Conservation (phyloP, 345 rosid species). For the Balakata baccata region DNA sequence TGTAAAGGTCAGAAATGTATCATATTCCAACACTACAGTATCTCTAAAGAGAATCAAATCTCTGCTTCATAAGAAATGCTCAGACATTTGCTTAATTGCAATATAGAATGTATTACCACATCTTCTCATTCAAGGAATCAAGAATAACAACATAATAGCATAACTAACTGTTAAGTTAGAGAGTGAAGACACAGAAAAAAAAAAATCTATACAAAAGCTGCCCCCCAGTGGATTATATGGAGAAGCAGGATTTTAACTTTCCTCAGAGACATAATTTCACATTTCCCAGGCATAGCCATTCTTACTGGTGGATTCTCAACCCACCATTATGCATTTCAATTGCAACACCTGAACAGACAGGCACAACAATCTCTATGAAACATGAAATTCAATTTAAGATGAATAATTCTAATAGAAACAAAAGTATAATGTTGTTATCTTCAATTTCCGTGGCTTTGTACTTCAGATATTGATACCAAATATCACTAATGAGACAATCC, state of each 20-base stretch:
- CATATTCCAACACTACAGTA: neutral
- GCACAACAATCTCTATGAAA: neutral
- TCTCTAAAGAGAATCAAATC: neutral
- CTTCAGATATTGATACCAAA: too few relatives aligned
- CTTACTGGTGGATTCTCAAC: neutral
- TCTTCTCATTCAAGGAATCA: slow-evolving; percentile 1
- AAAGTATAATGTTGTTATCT: neutral
- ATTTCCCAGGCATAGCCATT: neutral
- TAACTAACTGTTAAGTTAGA: neutral
- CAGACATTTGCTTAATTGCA: neutral
- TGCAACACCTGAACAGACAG: neutral
- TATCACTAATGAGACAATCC: neutral
- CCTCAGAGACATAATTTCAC: too few relatives aligned
- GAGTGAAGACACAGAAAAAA: neutral
- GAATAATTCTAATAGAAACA: neutral
- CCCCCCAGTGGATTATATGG: slow-evolving; percentile 2
- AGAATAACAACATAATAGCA: neutral
- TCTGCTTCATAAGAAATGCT: neutral
- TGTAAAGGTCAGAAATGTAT: slow-evolving; percentile 9
- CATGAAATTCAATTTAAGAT: slow-evolving; percentile 1
- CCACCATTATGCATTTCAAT: neutral
- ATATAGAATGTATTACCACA: neutral
- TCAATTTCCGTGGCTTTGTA: neutral
- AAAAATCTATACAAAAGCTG: neutral
- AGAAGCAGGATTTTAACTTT: slow-evolving; percentile 11